Evolutionary conservation across 768 basidiomycete species (phyloP), one percentile per base, ranked within the genome.

Genomic region (Tulasnella sp.): DNA sequence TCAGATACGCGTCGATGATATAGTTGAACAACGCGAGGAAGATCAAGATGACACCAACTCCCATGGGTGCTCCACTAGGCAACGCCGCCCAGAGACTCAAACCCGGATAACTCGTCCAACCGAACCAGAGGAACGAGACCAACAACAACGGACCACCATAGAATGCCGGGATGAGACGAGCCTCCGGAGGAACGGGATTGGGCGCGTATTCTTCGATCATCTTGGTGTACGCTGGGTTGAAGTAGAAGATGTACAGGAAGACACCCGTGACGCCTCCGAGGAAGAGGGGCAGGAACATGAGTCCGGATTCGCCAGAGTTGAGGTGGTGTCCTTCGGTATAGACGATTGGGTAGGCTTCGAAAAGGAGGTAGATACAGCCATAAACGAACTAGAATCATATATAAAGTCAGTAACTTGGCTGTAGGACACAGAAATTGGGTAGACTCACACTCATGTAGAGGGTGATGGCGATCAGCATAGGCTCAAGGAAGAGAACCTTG

Each of bases 71-170:
- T 3, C 56, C 63, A 23, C 61, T 60, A 32, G 62, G 59, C 58
- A 62, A 56, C 53, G 61, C 68, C 15, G 49, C 62, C 66, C 62
- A 64, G 32, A 48, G 30, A 42, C 11, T 48, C 44, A 64, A 50
- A 41, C 4, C 65, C n/a, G 64, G 60, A 60, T 70, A 73, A 47
- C 69, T 69, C 19, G 73, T 73, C 73, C 72, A 74, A 10, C 72
- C 73, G 43, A 73, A 73, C 72, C 71, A 72, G 65, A 74, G 71
- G 69, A 74, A 69, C 53, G 69, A 65, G 59, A 73, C 68, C 15
- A 68, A 67, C 9, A 73, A 61, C 34, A 68, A 51, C 63, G 70
- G 70, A 10, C 70, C 69, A 15, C 70, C 70, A 51, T 70, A 54
- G 32, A 70, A 64, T 27, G 68, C 69, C 19, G 72, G 62, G 47